A percentile compares a stretch with the other conserved stretches of the same genome.
phyloP scores from a whole-genome alignment of 1,284 basidiomycete genomes.

The Agroathelia rolfsii region DNA sequence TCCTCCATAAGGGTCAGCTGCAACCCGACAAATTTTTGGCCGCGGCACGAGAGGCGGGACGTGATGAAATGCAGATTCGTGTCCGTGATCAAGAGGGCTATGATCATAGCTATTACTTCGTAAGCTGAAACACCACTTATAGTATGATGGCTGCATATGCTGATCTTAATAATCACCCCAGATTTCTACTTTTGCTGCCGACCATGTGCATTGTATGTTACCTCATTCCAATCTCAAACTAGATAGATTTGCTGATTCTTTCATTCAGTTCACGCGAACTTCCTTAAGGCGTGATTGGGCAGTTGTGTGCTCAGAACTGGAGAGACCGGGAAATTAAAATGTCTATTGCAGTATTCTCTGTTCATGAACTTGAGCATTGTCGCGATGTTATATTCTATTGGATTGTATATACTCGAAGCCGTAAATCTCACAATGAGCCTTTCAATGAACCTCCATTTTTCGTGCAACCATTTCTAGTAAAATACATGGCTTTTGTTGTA shows the following conservation, averaged over 20 bases:
- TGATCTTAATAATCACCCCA: slow-evolving; percentile 22
- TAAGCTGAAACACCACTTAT: slow-evolving; percentile 43
- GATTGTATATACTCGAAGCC: too few relatives aligned
- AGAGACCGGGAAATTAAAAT: too few relatives aligned
- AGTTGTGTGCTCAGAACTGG: too few relatives aligned
- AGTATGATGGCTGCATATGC: too few relatives aligned
- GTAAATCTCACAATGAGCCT: too few relatives aligned
- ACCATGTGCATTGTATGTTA: slow-evolving; percentile 31
- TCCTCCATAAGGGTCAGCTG: slow-evolving; percentile 80
- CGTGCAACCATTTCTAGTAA: too few relatives aligned
- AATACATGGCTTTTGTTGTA: too few relatives aligned
- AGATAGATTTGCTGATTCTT: slow-evolving; percentile 7
- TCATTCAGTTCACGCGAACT: slow-evolving; percentile 62
- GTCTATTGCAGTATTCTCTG: too few relatives aligned
- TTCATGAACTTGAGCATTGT: too few relatives aligned
- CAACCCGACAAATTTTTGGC: slow-evolving; percentile 83
- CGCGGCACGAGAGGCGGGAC: slow-evolving; percentile 65
- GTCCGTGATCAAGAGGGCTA: slow-evolving; percentile 83
- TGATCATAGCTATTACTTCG: slow-evolving; percentile 91
- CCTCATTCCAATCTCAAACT: slow-evolving; percentile 1
- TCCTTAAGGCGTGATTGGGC: slow-evolving; percentile 64
- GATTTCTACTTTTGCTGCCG: slow-evolving; percentile 47
- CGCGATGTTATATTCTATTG: too few relatives aligned
- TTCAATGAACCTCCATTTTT: too few relatives aligned
- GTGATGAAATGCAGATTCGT: slow-evolving; percentile 67